These are phyloP conservation scores for Yamadazyma akitaensis DNA, from an alignment of 805 yeast genomes.

Conservation along the genomic window DNA sequence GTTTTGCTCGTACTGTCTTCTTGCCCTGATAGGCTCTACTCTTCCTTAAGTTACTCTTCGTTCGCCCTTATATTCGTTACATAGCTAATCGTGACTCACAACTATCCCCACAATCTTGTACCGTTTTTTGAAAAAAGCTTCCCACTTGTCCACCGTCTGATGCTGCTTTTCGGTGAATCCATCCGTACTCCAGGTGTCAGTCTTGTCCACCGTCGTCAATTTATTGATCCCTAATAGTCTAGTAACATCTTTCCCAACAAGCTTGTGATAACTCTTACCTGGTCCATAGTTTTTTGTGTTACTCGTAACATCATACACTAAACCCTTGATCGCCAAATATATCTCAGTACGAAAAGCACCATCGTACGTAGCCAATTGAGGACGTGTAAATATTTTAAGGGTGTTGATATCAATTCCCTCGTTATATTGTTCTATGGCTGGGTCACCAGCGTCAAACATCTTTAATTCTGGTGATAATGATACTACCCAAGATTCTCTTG, in stretches of 20 bases:
- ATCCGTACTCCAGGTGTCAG: slow-evolving; percentile 45
- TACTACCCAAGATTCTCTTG: neutral
- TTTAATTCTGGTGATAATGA: neutral
- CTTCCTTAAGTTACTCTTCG: neutral
- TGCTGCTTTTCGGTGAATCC: slow-evolving; percentile 58
- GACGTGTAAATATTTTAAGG: slow-evolving; percentile 33
- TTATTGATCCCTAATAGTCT: slow-evolving; percentile 70
- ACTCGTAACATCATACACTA: slow-evolving; percentile 71
- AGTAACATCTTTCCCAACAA: slow-evolving; percentile 77
- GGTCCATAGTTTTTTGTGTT: slow-evolving; percentile 72
- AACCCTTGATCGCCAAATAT: slow-evolving; percentile 74
- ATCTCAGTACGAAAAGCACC: slow-evolving; percentile 37
- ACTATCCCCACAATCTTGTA: slow-evolving; percentile 37
- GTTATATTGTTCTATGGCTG: slow-evolving; percentile 27
- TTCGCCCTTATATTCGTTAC: neutral
- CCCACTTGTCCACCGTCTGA: slow-evolving; percentile 71
- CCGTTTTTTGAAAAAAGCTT: slow-evolving; percentile 52
- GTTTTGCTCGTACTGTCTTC: too few species aligned
- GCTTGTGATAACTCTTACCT: slow-evolving; percentile 65
- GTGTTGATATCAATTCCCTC: slow-evolving; percentile 24
- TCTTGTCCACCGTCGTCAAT: slow-evolving; percentile 13
- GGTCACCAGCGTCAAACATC: slow-evolving; percentile 11
- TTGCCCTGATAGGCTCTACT: too few species aligned
- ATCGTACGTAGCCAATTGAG: slow-evolving; percentile 30
- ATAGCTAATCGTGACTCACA: slow-evolving; percentile 22